These are phyloP conservation scores for Annulohypoxylon nitens DNA, from an alignment of 495 filamentous ascomycete species.

Conservation along the genomic window DNA sequence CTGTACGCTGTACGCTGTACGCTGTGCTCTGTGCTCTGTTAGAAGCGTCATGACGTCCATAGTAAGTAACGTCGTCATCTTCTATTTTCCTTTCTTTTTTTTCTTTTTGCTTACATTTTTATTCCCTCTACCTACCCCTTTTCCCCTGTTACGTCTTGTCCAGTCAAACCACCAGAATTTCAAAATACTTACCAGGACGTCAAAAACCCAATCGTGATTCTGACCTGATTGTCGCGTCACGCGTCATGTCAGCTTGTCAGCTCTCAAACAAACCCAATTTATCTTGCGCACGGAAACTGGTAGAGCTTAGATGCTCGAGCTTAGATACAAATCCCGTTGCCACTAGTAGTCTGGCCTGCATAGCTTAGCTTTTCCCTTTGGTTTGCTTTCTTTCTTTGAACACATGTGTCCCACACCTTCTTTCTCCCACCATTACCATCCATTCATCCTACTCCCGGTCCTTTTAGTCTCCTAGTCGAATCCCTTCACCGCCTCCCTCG, in stretches of 20 bases:
- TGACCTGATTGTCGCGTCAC: slow-evolving; percentile 25
- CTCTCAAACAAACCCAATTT: slow-evolving; percentile 15
- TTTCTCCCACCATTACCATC: slow-evolving; percentile 30
- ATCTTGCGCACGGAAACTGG: slow-evolving; percentile 8
- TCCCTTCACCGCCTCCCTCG: slow-evolving; percentile 49
- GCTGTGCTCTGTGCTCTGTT: background rate
- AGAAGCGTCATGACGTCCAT: slow-evolving; percentile 60
- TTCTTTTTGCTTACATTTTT: slow-evolving; percentile 7
- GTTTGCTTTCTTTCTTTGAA: slow-evolving; percentile 31
- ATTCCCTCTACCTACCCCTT: slow-evolving; percentile 11
- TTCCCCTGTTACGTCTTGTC: slow-evolving; percentile 19
- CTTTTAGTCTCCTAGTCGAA: slow-evolving; percentile 23
- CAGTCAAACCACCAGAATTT: background rate
- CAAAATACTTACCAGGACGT: background rate
- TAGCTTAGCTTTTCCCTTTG: slow-evolving; percentile 34
- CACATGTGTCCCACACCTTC: slow-evolving; percentile 42
- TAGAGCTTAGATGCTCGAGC: slow-evolving; percentile 18
- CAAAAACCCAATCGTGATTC: slow-evolving; percentile 20
- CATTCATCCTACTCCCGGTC: slow-evolving; percentile 18
- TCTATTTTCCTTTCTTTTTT: slow-evolving; percentile 10
- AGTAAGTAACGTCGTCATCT: slow-evolving; percentile 52
- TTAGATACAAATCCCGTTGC: slow-evolving; percentile 25
- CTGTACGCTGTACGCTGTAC: background rate
- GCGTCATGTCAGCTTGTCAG: slow-evolving; percentile 28
- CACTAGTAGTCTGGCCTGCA: slow-evolving; percentile 43